Base-by-base conservation (phyloP, 495 filamentous ascomycete species). In the Daldinia grandis region DNA sequence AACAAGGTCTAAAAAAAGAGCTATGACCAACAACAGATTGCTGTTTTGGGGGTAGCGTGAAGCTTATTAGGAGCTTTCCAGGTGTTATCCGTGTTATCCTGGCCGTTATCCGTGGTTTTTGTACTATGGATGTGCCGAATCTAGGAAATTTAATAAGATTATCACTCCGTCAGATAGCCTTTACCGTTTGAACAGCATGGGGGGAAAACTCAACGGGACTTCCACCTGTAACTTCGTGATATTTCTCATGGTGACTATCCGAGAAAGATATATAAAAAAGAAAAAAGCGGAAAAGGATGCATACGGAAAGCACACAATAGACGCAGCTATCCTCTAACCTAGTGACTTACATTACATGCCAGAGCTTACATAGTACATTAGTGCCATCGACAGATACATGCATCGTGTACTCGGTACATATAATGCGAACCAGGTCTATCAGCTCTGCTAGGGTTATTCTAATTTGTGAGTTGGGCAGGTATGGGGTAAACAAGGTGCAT, bases 1-100 rank as follows among this genome's bases (percentile, higher is more conserved):
- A 35, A 35, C 12, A 35, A 35, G 33, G 10, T 35, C 33, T 35
- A 35, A 35, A 27, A 35, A 35, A 35, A 12, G 69, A 72, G 72
- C 69, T 74, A 74, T 69, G 74, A 62, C 74, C 74, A 76, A 68
- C 63, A 76, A 76, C 69, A 76, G 59, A 68, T 33, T 76, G 28
- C 74, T 69, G 30, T 66, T 74, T 51, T 62, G 38, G 74, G 74
- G 42, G 69, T 72, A 69, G 72, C 42, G 72, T 44, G 19, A 12
- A 30, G 15, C 50, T 38, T 71, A 65, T 59, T 55, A 30, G 65
- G 31, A 54, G 54, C 50, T 33, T 30, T 64, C 30, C 42, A 17
- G 37, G 37, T 19, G 12, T 25, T 30, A 30, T 17, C 28, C 51
- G 14, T 14, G 28, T 10, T 56, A 35, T 10, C 21, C 42, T 21